A percentile compares a stretch with the other conserved stretches of the same genome.
These are phyloP conservation scores for Nitzschia sp. DNA, from an alignment of 108 stramenopile genomes.

Conservation along the genomic window DNA sequence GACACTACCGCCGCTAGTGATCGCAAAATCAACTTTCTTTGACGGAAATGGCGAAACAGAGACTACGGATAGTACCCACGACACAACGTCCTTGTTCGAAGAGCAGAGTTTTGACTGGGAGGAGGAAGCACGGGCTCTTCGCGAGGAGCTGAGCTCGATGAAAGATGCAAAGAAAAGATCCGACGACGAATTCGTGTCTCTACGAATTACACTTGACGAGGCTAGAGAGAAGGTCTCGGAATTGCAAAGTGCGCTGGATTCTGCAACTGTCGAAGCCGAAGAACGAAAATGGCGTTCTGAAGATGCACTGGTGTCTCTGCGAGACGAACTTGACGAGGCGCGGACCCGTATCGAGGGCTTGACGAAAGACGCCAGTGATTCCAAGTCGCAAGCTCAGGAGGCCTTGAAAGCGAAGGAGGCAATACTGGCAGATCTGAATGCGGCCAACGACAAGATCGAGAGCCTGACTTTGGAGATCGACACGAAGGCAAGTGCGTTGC, in stretches of 20 bases:
- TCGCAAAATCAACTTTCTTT: not conserved
- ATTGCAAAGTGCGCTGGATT: too few relatives aligned
- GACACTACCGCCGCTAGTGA: not conserved
- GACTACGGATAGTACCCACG: not conserved
- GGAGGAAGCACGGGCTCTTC: not conserved
- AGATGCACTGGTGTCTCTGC: too few relatives aligned
- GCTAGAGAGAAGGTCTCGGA: too few relatives aligned
- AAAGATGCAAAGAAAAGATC: not conserved
- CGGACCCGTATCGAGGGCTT: not conserved
- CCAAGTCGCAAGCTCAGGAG: not conserved
- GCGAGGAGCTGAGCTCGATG: not conserved
- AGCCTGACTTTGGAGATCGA: too few relatives aligned
- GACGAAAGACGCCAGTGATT: not conserved
- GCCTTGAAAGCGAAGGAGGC: not conserved
- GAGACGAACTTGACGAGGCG: not conserved
- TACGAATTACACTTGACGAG: too few relatives aligned
- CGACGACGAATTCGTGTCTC: too few relatives aligned
- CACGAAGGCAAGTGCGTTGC: too few relatives aligned
- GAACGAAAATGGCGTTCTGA: too few relatives aligned
- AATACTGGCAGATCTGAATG: not conserved
- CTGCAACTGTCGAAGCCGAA: too few relatives aligned
- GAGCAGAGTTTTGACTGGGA: slow-evolving; percentile 9
- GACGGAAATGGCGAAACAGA: not conserved
- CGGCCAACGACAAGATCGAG: not conserved
- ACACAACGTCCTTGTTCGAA: not conserved